Conservation (phyloP, 805 yeast genomes). For the Hanseniaspora clermontiae region DNA sequence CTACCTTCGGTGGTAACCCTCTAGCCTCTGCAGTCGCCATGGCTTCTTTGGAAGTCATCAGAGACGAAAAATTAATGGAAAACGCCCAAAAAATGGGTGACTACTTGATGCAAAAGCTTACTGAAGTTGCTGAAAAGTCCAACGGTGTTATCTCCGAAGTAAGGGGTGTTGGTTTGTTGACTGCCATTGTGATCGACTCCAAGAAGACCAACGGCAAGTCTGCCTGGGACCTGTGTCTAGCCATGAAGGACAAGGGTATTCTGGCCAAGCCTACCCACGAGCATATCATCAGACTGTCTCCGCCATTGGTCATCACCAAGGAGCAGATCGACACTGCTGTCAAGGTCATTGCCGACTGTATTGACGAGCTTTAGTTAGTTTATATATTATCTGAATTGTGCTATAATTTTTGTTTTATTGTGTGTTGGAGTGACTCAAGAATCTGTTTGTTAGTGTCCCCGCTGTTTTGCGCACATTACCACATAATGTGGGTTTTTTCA, state of each 20-base stretch:
- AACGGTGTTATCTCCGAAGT: slow-evolving; percentile 48
- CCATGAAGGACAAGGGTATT: slow-evolving; percentile 79
- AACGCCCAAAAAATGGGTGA: slow-evolving; percentile 64
- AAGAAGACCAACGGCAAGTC: slow-evolving; percentile 72
- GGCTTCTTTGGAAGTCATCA: slow-evolving; percentile 83
- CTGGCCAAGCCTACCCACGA: slow-evolving; percentile 96
- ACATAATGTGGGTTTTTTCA: no score
- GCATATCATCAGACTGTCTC: slow-evolving; percentile 88
- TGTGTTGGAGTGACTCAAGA: no score
- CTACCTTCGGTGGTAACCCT: slow-evolving; percentile 97
- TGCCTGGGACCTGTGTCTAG: slow-evolving; percentile 90
- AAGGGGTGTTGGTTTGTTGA: slow-evolving; percentile 74
- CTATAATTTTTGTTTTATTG: not conserved
- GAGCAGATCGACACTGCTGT: slow-evolving; percentile 78
- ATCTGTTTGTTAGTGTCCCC: no score
- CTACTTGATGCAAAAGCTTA: slow-evolving; percentile 48
- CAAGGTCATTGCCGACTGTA: slow-evolving; percentile 50
- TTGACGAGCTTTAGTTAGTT: slow-evolving; percentile 26
- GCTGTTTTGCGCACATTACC: no score
- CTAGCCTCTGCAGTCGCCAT: slow-evolving; percentile 84
- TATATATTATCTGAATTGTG: not conserved
- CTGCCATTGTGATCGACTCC: slow-evolving; percentile 85
- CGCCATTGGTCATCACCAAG: slow-evolving; percentile 82
- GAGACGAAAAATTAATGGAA: slow-evolving; percentile 73
- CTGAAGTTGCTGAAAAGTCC: slow-evolving; percentile 39